Base-by-base conservation (phyloP, 2,329 filamentous ascomycete species). In the Cercospora zeae-maydis region DNA sequence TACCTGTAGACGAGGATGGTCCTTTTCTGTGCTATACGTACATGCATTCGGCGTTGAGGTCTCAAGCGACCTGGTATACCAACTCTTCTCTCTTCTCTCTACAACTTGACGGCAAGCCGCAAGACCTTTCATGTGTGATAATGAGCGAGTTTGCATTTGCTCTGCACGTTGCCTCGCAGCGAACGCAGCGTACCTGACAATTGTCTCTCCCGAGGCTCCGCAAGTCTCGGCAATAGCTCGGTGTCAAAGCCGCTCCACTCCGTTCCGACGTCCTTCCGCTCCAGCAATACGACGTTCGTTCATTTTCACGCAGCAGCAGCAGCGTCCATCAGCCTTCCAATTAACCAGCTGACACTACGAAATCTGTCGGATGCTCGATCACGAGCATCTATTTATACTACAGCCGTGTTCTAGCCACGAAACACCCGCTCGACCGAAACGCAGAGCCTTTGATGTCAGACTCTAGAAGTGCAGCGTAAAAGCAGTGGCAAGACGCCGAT, bases 21-120 rank as follows among this genome's bases (percentile, higher is more conserved):
- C 49, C 33, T 14, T 49, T 53, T 52, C 45, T 59, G 57, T 59
- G 55, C 55, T 58, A 58, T 58, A 58, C 11, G 21, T 58, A 58
- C 39, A 14, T 58, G 55, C 39, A 58, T 58, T 30, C 34, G 55
- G 55, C 39, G 55, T 47, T 57, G 27, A 45, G 37, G 55, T 47
- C 55, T 8, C 36, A 33, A 45, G 36, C 30, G 36, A n/a, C 37
- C 55, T 42, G 55, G 55, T 45, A 58, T 58, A 45, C 37, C 37
- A 47, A 14, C 24, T 58, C 55, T 58, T 58, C 55, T 47, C 55
- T 58, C 55, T 42, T 58, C 55, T 24, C 36, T 58, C 16, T 49
- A 14, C 21, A 49, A 49, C 24, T 14, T 13, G 21, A 1, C 42
- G 21, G 42, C 42, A 49, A 21, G 42, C 21, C 42, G 21, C 8